These are phyloP conservation scores for Kentomonas sorsogonicus DNA, from an alignment of 208 protist genomes.

Conservation along the genomic window DNA sequence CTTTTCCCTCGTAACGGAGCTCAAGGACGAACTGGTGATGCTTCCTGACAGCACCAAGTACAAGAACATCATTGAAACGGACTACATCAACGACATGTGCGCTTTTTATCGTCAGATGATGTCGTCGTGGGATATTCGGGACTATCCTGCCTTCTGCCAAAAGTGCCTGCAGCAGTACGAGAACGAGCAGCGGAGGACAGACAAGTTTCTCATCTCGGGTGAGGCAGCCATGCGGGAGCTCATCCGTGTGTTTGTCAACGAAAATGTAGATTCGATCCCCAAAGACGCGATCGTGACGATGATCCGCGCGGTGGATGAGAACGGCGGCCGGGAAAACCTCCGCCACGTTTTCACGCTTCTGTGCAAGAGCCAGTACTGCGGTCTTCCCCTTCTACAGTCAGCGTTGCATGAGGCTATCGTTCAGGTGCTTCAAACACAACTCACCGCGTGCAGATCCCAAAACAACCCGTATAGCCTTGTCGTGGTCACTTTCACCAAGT, in stretches of 20 bases:
- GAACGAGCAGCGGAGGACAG: conserved; percentile 18
- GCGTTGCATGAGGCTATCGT: conserved; percentile 29
- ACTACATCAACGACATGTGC: conserved; percentile 30
- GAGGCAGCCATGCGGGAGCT: conserved; percentile 19
- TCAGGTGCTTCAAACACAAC: no score
- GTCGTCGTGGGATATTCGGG: not conserved
- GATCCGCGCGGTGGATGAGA: conserved; percentile 7
- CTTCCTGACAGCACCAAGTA: conserved; percentile 34
- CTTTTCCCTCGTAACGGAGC: conserved; percentile 17
- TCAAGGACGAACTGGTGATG: conserved; percentile 42
- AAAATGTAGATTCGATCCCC: conserved; percentile 19
- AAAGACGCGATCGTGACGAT: conserved; percentile 1
- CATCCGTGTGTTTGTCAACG: conserved; percentile 23
- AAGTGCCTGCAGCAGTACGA: conserved; percentile 18
- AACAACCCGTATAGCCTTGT: no score
- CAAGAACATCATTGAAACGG: conserved; percentile 22
- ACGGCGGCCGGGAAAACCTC: conserved; percentile 10
- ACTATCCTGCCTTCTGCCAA: conserved; percentile 15
- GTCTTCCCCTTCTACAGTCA: conserved; percentile 18
- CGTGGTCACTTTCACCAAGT: no score
- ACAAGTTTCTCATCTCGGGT: conserved; percentile 24
- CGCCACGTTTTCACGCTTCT: conserved; percentile 20
- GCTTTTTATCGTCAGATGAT: conserved; percentile 19
- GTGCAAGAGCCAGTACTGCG: conserved; percentile 20
- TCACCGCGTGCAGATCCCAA: no score